These are phyloP conservation scores for Telopea speciosissima DNA, from an alignment of 177 flowering plant genomes.

Conservation along the genomic window DNA sequence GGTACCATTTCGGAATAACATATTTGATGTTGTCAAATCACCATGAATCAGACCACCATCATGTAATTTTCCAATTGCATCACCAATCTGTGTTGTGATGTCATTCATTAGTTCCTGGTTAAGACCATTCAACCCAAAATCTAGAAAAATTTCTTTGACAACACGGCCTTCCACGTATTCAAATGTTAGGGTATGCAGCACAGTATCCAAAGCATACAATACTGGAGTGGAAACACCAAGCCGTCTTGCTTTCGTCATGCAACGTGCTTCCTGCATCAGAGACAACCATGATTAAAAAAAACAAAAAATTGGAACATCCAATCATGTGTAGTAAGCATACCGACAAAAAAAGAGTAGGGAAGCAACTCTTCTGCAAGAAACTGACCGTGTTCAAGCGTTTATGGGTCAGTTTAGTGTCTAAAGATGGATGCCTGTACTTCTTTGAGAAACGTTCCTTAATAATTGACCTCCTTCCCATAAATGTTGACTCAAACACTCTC, in stretches of 20 bases:
- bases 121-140: slow-evolving; percentile 60
- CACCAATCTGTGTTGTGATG: slow-evolving; percentile 79
- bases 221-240: slow-evolving; percentile 86
- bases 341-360: background rate
- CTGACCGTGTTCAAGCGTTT: slow-evolving; percentile 89
- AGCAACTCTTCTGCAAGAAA: slow-evolving; percentile 8
- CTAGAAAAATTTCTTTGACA: slow-evolving; percentile 77
- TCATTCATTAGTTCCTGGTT: slow-evolving; percentile 56
- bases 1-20: slow-evolving; percentile 52
- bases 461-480: slow-evolving; percentile 69
- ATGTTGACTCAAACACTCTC: slow-evolving; percentile 83
- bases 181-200: slow-evolving; percentile 60
- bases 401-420: slow-evolving; percentile 76
- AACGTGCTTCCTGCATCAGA: slow-evolving; percentile 77
- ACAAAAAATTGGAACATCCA: background rate
- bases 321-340: background rate
- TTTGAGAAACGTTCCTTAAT: slow-evolving; percentile 93
- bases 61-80: slow-evolving; percentile 83
- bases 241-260: slow-evolving; percentile 91
- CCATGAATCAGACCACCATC: slow-evolving; percentile 97
- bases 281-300: background rate
- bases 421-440: slow-evolving; percentile 86
- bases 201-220: slow-evolving; percentile 63
- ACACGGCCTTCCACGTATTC: slow-evolving; percentile 80
- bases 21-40: slow-evolving; percentile 93